phyloP scores from a whole-genome alignment of 192 early-diverging fungal genomes.

The Podila epigama region DNA sequence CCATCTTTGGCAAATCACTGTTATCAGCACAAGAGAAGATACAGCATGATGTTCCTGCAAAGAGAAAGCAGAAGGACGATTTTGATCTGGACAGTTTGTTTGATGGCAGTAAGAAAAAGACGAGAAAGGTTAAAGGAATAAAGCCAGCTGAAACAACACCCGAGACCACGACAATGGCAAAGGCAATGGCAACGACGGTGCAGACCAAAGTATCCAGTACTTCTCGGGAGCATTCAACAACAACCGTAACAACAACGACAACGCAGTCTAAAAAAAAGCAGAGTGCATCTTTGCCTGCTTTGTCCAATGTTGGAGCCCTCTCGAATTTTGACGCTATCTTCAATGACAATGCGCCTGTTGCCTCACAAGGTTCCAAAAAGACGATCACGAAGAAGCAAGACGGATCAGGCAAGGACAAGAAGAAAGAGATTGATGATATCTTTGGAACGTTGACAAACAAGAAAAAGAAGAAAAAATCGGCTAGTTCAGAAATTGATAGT shows the following conservation, averaged over 20 bases:
- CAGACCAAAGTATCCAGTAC: neutral
- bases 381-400: neutral
- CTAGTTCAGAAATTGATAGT: constrained; percentile 24
- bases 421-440: constrained; percentile 34
- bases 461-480: constrained; percentile 17
- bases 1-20: neutral
- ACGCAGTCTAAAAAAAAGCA: neutral
- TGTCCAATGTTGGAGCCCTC: constrained; percentile 5
- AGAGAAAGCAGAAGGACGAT: neutral
- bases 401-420: constrained; percentile 1
- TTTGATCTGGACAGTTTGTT: constrained; percentile 27
- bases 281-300: no score
- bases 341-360: neutral
- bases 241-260: neutral
- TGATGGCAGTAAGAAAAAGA: constrained; percentile 3
- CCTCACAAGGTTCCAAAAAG: neutral
- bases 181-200: neutral
- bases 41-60: neutral
- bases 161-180: neutral
- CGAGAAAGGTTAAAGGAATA: constrained; percentile 10
- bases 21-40: neutral
- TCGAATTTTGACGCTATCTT: constrained; percentile 33
- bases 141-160: neutral
- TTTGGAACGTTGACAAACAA: constrained; percentile 13
- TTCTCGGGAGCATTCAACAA: no score